Percentiles rank a stretch among this genome's conserved stretches.
These are phyloP conservation scores for Melaleuca alternifolia DNA, from an alignment of 345 rosid genomes.

Conservation along the genomic window DNA sequence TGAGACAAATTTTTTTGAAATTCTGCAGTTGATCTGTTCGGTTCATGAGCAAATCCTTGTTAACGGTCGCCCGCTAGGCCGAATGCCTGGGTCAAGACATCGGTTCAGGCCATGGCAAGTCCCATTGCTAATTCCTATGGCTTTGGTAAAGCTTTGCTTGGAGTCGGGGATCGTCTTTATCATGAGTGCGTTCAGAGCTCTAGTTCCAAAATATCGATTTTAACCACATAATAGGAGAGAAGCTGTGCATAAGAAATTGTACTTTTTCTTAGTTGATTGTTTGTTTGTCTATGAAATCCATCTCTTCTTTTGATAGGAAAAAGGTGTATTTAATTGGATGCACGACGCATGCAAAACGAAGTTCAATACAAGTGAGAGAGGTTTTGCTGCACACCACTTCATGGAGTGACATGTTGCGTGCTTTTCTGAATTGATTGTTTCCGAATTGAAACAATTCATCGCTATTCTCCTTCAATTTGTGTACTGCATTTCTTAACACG, in stretches of 20 bases:
- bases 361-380: background rate
- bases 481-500: background rate
- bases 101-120: background rate
- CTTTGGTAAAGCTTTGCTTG: background rate
- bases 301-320: background rate
- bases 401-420: background rate
- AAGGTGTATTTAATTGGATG: background rate
- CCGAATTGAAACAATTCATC: background rate
- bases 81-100: background rate
- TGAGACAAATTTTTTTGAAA: background rate
- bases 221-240: background rate
- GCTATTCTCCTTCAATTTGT: background rate
- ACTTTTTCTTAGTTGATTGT: background rate
- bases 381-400: background rate
- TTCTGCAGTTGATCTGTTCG: background rate
- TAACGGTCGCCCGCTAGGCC: rapidly evolving
- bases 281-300: rapidly evolving
- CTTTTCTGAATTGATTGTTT: background rate
- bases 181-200: no score
- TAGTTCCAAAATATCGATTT: background rate
- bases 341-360: rapidly evolving
- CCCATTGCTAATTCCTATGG: background rate
- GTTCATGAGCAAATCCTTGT: background rate
- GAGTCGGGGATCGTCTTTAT: background rate
- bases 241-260: background rate